These are phyloP conservation scores for Leptographium wingfieldii DNA, from an alignment of 2,329 filamentous ascomycete genomes.

Conservation along the genomic window DNA sequence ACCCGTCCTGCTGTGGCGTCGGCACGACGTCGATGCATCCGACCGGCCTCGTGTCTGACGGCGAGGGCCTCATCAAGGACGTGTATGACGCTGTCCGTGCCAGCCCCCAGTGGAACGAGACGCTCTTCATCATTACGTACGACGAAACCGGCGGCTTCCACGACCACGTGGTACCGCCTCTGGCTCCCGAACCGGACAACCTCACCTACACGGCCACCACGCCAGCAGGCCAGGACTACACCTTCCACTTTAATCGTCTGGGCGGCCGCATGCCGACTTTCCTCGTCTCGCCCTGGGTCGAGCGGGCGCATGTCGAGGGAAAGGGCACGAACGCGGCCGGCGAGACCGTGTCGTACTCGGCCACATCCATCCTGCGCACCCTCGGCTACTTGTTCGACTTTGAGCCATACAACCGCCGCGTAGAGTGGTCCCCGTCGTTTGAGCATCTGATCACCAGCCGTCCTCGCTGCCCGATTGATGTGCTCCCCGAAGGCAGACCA, in stretches of 20 bases:
- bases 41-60: slow-evolving; percentile 27
- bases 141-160: slow-evolving; percentile 35
- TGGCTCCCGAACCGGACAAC: slow-evolving; percentile 25
- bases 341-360: slow-evolving; percentile 25
- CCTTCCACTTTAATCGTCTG: slow-evolving; percentile 27
- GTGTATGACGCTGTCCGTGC: slow-evolving; percentile 31
- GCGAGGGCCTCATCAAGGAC: slow-evolving; percentile 30
- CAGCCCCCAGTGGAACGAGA: slow-evolving; percentile 32
- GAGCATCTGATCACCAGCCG: slow-evolving; percentile 14
- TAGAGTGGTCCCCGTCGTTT: slow-evolving; percentile 25
- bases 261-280: slow-evolving; percentile 30
- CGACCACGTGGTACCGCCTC: slow-evolving; percentile 31
- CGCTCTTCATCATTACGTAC: slow-evolving; percentile 32
- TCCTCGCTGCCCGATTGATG: slow-evolving; percentile 1
- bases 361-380: slow-evolving; percentile 29
- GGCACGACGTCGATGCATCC: slow-evolving; percentile 31
- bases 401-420: slow-evolving; percentile 23
- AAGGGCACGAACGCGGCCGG: slow-evolving; percentile 21
- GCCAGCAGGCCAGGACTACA: slow-evolving; percentile 21
- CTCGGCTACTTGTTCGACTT: slow-evolving; percentile 29
- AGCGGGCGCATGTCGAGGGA: slow-evolving; percentile 26
- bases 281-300: slow-evolving; percentile 30
- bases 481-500: slow-evolving; percentile 6
- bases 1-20: slow-evolving; percentile 35
- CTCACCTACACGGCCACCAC: slow-evolving; percentile 23